phyloP scores from a whole-genome alignment of 345 rosid genomes.

The Anastatica hierochuntica region DNA sequence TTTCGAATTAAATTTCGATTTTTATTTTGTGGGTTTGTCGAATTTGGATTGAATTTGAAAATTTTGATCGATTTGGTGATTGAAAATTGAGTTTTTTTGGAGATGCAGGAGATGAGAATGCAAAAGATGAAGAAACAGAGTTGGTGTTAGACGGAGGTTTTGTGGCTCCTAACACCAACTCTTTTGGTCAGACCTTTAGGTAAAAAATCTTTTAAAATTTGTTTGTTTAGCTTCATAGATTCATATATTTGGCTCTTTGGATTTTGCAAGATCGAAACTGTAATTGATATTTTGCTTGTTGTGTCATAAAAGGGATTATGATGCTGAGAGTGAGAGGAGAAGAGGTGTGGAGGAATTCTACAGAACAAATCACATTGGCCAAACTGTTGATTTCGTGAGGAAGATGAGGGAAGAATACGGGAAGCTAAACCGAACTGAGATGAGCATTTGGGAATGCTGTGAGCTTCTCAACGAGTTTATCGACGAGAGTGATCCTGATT shows the following conservation, averaged over 20 bases:
- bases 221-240: background rate
- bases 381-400: conserved; percentile 63
- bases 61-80: background rate
- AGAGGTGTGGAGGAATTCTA: conserved; percentile 68
- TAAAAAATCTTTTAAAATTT: background rate
- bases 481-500: conserved; percentile 22
- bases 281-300: background rate
- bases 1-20: no score
- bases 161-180: conserved; percentile 49
- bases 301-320: conserved; percentile 77
- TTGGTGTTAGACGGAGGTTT: conserved; percentile 43
- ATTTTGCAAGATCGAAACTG: background rate
- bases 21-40: no score
- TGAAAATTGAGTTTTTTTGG: background rate
- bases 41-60: background rate
- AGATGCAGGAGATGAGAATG: conserved; percentile 24
- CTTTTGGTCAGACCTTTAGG: conserved; percentile 91
- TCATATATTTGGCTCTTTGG: background rate
- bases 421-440: conserved; percentile 36
- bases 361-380: conserved; percentile 59
- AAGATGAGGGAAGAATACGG: conserved; percentile 43
- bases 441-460: conserved; percentile 69
- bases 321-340: conserved; percentile 65
- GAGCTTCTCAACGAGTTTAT: conserved; percentile 48
- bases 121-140: conserved; percentile 32